Evolutionary conservation across 306 rosid genomes (phyloP).

Genomic region (Malus domestica): ASM211411v1 NC_041789.1:31122001-31122500

Average conservation of each 20-base stretch:
- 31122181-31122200: not conserved
- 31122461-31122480: no score
- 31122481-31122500: accelerated
- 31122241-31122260: not conserved
- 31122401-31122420: no score
- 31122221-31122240: not conserved
- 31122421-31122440: no score
- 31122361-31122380: not conserved
- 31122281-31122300: not conserved
- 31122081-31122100: not conserved
- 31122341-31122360: no score
- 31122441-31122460: accelerated
- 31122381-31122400: accelerated
- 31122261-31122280: not conserved
- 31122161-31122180: not conserved
- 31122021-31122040: no score
- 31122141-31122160: not conserved
- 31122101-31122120: not conserved
- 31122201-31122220: not conserved
- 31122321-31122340: not conserved
- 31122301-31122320: not conserved
- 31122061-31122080: no score
- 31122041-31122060: no score
- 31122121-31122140: no score
- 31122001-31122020: no score